These are phyloP conservation scores for Phialophora macrospora DNA, from an alignment of 2,329 filamentous ascomycete species.

Conservation along the genomic window DNA sequence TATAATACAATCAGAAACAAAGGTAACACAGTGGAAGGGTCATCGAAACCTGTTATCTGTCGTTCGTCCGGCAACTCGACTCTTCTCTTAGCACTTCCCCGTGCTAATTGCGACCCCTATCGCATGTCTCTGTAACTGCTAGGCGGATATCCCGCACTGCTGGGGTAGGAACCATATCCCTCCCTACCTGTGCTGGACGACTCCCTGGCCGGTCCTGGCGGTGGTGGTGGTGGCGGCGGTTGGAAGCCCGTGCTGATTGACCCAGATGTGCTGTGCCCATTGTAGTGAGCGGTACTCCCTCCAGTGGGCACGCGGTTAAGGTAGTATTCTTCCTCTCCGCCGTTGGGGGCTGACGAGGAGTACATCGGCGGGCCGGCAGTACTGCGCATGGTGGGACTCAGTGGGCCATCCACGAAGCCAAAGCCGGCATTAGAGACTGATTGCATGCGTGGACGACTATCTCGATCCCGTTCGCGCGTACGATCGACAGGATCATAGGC, in stretches of 20 bases:
- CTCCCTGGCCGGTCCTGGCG: slow-evolving; percentile 13
- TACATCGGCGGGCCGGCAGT: slow-evolving; percentile 5
- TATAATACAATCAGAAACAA: slow-evolving; percentile 11
- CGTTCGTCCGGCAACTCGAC: neutral
- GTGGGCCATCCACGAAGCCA: slow-evolving; percentile 23
- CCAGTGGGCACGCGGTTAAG: slow-evolving; percentile 24
- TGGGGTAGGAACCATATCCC: slow-evolving; percentile 26
- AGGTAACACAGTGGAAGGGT: neutral
- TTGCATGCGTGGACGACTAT: slow-evolving; percentile 30
- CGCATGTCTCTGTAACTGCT: slow-evolving; percentile 32
- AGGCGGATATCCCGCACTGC: slow-evolving; percentile 29
- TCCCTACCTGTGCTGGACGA: slow-evolving; percentile 21
- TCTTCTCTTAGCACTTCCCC: neutral
- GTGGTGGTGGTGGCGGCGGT: slow-evolving; percentile 20
- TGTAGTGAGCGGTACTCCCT: slow-evolving; percentile 13
- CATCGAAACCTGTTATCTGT: neutral
- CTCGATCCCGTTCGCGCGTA: slow-evolving; percentile 33
- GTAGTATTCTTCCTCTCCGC: slow-evolving; percentile 36
- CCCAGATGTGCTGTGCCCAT: slow-evolving; percentile 16
- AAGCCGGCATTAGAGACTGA: slow-evolving; percentile 27
- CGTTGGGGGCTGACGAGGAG: slow-evolving; percentile 7
- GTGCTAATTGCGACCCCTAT: slow-evolving; percentile 1
- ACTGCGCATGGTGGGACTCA: slow-evolving; percentile 15
- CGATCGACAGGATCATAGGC: slow-evolving; percentile 34
- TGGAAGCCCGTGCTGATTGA: slow-evolving; percentile 34